Base-by-base conservation (phyloP, 73 alveolate species). In the Paramecium biaurelia region DNA sequence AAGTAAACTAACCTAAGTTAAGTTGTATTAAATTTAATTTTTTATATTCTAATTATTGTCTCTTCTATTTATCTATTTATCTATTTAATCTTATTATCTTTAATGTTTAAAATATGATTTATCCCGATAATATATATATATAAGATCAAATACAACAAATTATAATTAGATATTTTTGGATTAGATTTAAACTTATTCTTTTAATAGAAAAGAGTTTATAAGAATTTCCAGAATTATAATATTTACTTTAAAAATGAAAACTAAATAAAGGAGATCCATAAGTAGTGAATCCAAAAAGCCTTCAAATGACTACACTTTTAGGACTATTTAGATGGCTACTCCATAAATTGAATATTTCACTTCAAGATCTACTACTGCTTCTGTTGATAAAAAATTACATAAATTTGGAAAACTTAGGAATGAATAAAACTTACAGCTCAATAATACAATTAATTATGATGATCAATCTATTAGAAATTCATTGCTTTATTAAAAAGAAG, bases 231-330 rank as follows among this genome's bases (percentile, higher is more conserved):
- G 59, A 47, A 47, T 47, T 12, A 47, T 47, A 53, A 53, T 53
- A 53, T 18, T 53, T 53, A 53, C 68, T 38, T 38, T 53, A n/a
- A 18, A 45, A 53, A 63, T 63, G 84, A 30, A 63, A 14, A 30
- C 41, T 63, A 63, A 63, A 30, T 63, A 63, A 63, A 72, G 63
- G 10, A 30, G 58, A 34, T 72, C 86, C 0, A 42, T 72, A 10
- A 72, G 86, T 72, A 23, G 38, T 10, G 86, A 72, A 15, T 72
- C 86, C 7, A 72, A 72, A 37, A 72, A 72, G 86, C 86, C 86
- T 72, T 42, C 32, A 8, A 21, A 26, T 30, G 24, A 72, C 5
- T 35, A 34, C 34, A 72, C 86, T 14, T 72, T 2, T 35, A 72
- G 86, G 58, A 72, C 86, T 12, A 72, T 42, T 12, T 72, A 72